Evolutionary conservation across 768 basidiomycete species (phyloP), one percentile per base, ranked within the genome.

Genomic region (Lepiota brunneoincarnata): DNA sequence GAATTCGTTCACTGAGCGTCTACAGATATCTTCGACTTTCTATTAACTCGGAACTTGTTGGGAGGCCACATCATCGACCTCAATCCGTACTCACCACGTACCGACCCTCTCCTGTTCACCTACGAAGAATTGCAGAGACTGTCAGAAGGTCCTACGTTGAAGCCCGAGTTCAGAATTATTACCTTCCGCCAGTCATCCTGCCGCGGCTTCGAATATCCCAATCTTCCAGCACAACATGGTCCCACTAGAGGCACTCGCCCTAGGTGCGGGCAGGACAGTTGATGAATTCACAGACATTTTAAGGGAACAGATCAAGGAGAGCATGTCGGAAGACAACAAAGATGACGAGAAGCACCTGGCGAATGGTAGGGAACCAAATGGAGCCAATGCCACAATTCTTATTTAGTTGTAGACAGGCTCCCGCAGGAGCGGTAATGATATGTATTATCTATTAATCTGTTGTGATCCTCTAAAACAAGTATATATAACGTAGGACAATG

Each of bases 1-100:
- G 46, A 43, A 40, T 40, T 49, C 14, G 26, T 41, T 43, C 40
- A 31, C 3, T 52, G 5, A 45, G 12, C 21, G 34, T 56, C 38
- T 44, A 36, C 63, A 95, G 95, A 97, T 64, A 73, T 80, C 7
- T 87, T 98, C 61, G 95, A 98, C 66, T 69, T 97, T 42, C 80
- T 95, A 56, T 79, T 98, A 34, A 93, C 92, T 2, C 86, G 92
- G 24, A 85, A 93, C 66, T 75, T 92, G 34, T 68, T 78, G 1
- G 77, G 83, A 10, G 90, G 83, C 14, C 89, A 93, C 68, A 75
- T 98, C 60, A 66, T 98, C 63, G 96, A 98, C 67, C 93, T 98
- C 70, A 93, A 93, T 59, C 92, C 93, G 0, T 97, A 88, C 63
- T 81, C 86, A 10, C 81, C 84, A 3, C 84, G 82, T 35, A 97